Evolutionary conservation across 352 stramenopile species (phyloP), one percentile per base, ranked within the genome.

Genomic region (Phytophthora capsici): DNA sequence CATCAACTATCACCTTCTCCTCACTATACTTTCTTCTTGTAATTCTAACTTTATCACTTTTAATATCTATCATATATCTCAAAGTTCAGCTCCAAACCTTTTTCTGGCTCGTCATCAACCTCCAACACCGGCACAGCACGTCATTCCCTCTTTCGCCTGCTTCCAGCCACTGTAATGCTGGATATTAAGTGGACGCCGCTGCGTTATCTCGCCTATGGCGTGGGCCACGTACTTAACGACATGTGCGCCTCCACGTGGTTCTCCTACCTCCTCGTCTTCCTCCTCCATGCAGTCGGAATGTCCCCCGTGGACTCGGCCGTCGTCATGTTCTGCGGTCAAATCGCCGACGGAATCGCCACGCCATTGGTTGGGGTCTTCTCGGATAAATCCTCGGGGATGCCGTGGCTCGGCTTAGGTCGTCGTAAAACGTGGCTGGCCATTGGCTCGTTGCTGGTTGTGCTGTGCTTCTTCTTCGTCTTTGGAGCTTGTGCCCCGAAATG

Each of bases 231-330:
- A 26, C 77, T 94, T 9, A 95, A 95, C 63, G 88, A 95, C 66
- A 93, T 95, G 86, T 95, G 88, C 63, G 88, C 88, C 20, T 91
- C 84, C 45, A 93, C 84, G 52, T 95, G 88, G 88, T 95, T 95
- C 74, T 92, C 82, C 16, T 95, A 95, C 63, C 68, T 95, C 36
- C 82, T 95, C 34, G 84, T 94, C 12, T 95, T 94, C 65, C 70
- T 94, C 41, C 75, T 80, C 4, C 65, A 88, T 46, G 83, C 82
- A 13, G 86, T 79, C 19, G 60, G 56, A 16, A 68, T 95, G 47
- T 92, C 82, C 7, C 84, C 84, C 4, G 80, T 93, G 34, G 82
- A 95, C 47, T 91, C 84, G 43, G 88, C 86, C 20, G 70, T 95
- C 55, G 84, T 94, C 56, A 95, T 95, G 88, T 94, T 95, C 57